Evolutionary conservation across 2,329 filamentous ascomycete genomes (phyloP).

Genomic region (Aureobasidium namibiae): DNA sequence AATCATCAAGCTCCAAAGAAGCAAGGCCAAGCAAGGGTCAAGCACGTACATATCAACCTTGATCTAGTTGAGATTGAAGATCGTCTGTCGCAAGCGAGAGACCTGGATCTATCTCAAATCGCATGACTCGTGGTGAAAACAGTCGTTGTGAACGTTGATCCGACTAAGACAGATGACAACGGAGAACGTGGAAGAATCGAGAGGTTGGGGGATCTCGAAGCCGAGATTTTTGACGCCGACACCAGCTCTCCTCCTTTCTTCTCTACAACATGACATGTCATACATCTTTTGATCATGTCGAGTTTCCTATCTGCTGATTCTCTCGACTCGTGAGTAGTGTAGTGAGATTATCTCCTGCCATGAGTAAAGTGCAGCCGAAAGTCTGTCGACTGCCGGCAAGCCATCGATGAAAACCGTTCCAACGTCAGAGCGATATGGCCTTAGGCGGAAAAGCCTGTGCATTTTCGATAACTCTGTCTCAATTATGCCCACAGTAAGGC

Average conservation of each 20-base stretch:
- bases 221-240: neutral
- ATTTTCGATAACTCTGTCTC: conserved; percentile 4
- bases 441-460: neutral
- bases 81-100: neutral
- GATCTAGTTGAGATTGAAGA: neutral
- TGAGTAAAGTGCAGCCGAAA: neutral
- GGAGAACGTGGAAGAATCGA: neutral
- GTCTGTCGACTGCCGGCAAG: neutral
- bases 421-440: neutral
- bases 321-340: too few species aligned
- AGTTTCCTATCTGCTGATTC: neutral
- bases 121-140: neutral
- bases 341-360: neutral
- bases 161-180: conserved; percentile 1
- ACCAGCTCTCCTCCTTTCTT: neutral
- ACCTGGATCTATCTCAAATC: neutral
- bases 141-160: neutral
- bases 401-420: neutral
- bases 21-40: neutral
- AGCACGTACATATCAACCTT: neutral
- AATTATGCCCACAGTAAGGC: neutral
- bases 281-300: neutral
- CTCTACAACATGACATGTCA: neutral
- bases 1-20: neutral
- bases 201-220: neutral